These are phyloP conservation scores for Phytopythium litorale DNA, from an alignment of 352 stramenopile species.

Conservation along the genomic window DNA sequence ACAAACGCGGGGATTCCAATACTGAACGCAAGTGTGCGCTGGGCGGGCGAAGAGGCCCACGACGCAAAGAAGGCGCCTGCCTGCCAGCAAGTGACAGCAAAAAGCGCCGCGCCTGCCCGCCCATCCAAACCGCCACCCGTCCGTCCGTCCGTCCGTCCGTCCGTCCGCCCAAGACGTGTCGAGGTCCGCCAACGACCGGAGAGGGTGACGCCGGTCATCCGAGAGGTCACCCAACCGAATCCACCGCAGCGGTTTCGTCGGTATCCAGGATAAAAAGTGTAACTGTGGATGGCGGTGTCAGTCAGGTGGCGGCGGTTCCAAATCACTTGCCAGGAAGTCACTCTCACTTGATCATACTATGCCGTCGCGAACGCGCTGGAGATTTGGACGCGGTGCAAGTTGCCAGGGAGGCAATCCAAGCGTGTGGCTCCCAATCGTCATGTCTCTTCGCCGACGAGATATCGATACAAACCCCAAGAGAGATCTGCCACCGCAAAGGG, in stretches of 20 bases:
- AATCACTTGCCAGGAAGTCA: not conserved
- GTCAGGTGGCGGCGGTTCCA: not conserved
- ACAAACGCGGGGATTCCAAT: not conserved
- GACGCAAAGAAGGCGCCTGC: not conserved
- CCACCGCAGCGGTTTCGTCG: not conserved
- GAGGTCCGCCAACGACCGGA: not conserved
- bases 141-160: too few relatives aligned
- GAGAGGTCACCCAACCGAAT: not conserved
- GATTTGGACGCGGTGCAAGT: not conserved
- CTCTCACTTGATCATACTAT: slow-evolving; percentile 1
- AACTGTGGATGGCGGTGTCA: not conserved
- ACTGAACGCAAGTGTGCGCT: not conserved
- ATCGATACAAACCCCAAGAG: not conserved
- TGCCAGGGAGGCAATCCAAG: not conserved
- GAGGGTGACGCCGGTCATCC: not conserved
- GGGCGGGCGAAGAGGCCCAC: not conserved
- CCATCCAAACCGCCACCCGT: not conserved
- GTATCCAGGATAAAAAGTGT: slow-evolving; percentile 1
- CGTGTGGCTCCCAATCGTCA: slow-evolving; percentile 2
- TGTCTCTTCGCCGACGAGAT: not conserved
- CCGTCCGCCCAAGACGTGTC: not conserved
- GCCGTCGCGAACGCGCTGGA: not conserved
- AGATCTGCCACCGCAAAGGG: not conserved
- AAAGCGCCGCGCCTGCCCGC: not conserved
- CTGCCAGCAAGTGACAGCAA: not conserved